Percentiles rank a stretch among this genome's conserved stretches.
These are phyloP conservation scores for Camellia lanceoleosa DNA, from an alignment of 148 eudicot species.

Conservation along the genomic window DNA sequence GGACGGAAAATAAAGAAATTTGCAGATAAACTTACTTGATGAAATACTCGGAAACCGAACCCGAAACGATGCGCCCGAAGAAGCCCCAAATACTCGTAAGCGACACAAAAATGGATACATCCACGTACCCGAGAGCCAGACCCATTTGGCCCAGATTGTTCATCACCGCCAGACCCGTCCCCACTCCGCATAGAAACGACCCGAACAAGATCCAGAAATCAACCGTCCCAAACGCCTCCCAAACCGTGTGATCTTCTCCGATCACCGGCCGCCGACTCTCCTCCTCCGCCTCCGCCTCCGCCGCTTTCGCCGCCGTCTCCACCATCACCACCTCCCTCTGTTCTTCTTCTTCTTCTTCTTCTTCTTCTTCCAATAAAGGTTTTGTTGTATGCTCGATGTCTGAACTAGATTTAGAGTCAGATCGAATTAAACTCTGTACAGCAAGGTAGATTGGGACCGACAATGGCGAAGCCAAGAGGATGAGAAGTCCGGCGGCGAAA, in stretches of 20 bases:
- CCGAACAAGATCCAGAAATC: slow-evolving; percentile 91
- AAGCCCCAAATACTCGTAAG: slow-evolving; percentile 88
- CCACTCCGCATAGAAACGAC: slow-evolving; percentile 89
- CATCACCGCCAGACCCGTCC: slow-evolving; percentile 82
- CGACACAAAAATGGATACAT: slow-evolving; percentile 87
- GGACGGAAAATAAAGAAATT: too few relatives aligned
- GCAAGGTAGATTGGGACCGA: slow-evolving; percentile 48
- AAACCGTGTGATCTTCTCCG: slow-evolving; percentile 89
- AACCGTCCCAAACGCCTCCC: slow-evolving; percentile 57
- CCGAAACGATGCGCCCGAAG: slow-evolving; percentile 84
- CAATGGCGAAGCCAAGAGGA: slow-evolving; percentile 58
- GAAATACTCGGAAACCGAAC: slow-evolving; percentile 78
- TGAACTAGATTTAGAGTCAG: slow-evolving; percentile 14
- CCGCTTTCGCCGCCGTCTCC: slow-evolving; percentile 8
- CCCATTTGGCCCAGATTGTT: slow-evolving; percentile 99
- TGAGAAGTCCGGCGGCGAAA: slow-evolving; percentile 40
- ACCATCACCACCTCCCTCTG: background rate
- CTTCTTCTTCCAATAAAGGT: slow-evolving; percentile 40
- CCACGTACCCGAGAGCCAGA: slow-evolving; percentile 73
- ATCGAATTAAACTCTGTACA: slow-evolving; percentile 12
- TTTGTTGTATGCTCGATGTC: slow-evolving; percentile 36
- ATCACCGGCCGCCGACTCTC: slow-evolving; percentile 44
- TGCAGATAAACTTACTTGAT: slow-evolving; percentile 64
- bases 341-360: slow-evolving; percentile 18
- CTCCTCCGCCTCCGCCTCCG: slow-evolving; percentile 5